Percentiles rank a stretch among this genome's conserved stretches.
These are phyloP conservation scores for Penicillium sp. DNA, from an alignment of 2,329 filamentous ascomycete species.

Conservation along the genomic window DNA sequence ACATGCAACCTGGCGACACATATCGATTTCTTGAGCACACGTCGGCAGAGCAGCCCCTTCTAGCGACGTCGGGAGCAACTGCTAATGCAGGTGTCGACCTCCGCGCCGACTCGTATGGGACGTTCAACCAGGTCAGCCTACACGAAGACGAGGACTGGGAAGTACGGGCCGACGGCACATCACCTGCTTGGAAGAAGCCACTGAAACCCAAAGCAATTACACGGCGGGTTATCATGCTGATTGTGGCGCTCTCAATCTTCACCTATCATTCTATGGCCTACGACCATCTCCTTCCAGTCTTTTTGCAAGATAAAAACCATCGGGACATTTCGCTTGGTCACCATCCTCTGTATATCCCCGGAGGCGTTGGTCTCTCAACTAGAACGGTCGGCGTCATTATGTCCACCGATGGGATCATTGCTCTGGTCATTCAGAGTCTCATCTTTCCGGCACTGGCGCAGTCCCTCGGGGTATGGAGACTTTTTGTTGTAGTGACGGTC, in stretches of 20 bases:
- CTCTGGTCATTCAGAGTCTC: conserved; percentile 66
- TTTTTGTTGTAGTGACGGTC: conserved; percentile 60
- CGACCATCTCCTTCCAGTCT: conserved; percentile 87
- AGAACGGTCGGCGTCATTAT: conserved; percentile 65
- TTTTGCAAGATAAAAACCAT: conserved; percentile 67
- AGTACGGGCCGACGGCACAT: conserved; percentile 45
- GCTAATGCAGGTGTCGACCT: conserved; percentile 69
- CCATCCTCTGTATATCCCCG: conserved; percentile 51
- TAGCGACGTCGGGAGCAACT: conserved; percentile 68
- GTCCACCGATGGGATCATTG: conserved; percentile 64
- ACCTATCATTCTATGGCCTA: conserved; percentile 95
- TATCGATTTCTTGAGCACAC: conserved; percentile 38
- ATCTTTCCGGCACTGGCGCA: conserved; percentile 63
- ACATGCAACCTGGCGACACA: conserved; percentile 58
- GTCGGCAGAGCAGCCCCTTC: conserved; percentile 64
- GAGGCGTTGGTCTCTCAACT: conserved; percentile 61
- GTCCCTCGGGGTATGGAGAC: conserved; percentile 61
- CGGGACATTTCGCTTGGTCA: conserved; percentile 25
- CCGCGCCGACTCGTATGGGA: conserved; percentile 73
- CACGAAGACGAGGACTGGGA: conserved; percentile 51
- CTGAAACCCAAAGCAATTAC: conserved; percentile 50
- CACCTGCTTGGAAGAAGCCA: conserved; percentile 36
- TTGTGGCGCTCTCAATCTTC: conserved; percentile 80
- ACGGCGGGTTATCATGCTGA: conserved; percentile 65
- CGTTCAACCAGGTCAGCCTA: conserved; percentile 57